These are phyloP conservation scores for Venturia carpophila DNA, from an alignment of 2,329 filamentous ascomycete species.

Conservation along the genomic window DNA sequence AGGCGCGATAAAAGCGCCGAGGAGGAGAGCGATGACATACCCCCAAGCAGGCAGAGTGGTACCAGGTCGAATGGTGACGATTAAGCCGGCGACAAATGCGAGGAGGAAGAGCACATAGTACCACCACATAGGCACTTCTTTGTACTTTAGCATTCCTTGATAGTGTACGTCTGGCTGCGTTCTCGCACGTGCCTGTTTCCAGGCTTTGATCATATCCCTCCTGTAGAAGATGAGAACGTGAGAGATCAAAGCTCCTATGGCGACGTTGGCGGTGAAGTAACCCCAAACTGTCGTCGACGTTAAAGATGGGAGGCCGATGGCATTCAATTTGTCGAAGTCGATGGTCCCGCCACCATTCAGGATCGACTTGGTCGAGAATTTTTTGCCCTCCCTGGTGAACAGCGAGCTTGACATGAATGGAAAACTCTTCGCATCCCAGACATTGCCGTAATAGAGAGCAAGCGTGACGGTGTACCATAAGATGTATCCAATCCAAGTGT, in stretches of 20 bases:
- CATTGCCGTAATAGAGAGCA: conserved; percentile 19
- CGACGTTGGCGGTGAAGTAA: conserved; percentile 11
- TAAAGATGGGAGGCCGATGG: conserved; percentile 7
- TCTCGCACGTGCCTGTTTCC: conserved; percentile 22
- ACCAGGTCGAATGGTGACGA: conserved; percentile 24
- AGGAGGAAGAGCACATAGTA: conserved; percentile 46
- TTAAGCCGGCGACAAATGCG: conserved; percentile 34
- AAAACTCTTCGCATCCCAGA: conserved; percentile 19
- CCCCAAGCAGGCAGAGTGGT: conserved; percentile 42
- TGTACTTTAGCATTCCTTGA: conserved; percentile 26
- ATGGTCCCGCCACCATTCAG: background rate
- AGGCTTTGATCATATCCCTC: conserved; percentile 33
- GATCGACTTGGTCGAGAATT: background rate
- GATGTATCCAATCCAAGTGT: conserved; percentile 15
- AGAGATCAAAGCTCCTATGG: conserved; percentile 8
- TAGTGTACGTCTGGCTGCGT: conserved; percentile 30
- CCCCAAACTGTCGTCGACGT: conserved; percentile 5
- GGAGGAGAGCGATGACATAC: conserved; percentile 47
- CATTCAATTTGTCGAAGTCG: background rate
- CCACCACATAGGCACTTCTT: conserved; percentile 32
- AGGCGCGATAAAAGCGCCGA: conserved; percentile 20
- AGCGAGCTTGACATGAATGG: conserved; percentile 20
- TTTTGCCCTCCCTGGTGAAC: conserved; percentile 12
- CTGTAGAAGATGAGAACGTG: conserved; percentile 16
- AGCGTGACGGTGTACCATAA: conserved; percentile 21